A percentile compares a stretch with the other conserved stretches of the same genome.
phyloP scores from a whole-genome alignment of 2,329 filamentous ascomycete species.

The Exophiala dermatitidis region DNA sequence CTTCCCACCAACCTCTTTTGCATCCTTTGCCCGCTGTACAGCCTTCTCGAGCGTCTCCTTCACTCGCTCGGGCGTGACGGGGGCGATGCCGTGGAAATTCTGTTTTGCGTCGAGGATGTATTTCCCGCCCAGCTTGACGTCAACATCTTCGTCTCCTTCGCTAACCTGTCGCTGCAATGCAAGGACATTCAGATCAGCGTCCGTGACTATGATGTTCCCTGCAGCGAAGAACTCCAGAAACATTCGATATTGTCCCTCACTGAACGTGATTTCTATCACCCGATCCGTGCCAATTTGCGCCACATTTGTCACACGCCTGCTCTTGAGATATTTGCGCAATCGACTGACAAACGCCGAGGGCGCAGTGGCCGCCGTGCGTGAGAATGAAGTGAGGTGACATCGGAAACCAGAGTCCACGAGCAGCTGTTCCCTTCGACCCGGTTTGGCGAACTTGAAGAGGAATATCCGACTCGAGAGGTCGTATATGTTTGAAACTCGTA shows the following conservation, averaged over 20 bases:
- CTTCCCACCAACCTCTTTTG: slow-evolving; percentile 37
- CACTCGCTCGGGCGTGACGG: slow-evolving; percentile 66
- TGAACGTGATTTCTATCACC: slow-evolving; percentile 86
- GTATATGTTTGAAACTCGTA: slow-evolving; percentile 89
- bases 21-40: slow-evolving; percentile 36
- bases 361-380: slow-evolving; percentile 72
- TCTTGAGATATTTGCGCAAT: slow-evolving; percentile 81
- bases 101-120: slow-evolving; percentile 79
- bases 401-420: slow-evolving; percentile 93
- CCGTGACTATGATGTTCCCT: slow-evolving; percentile 89
- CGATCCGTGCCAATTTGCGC: slow-evolving; percentile 86
- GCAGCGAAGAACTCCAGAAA: slow-evolving; percentile 95
- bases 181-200: slow-evolving; percentile 73
- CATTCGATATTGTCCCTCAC: slow-evolving; percentile 77
- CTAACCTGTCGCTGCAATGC: slow-evolving; percentile 71
- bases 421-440: slow-evolving; percentile 79
- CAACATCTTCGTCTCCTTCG: slow-evolving; percentile 76
- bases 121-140: slow-evolving; percentile 65
- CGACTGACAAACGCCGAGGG: slow-evolving; percentile 80
- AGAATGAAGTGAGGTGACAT: slow-evolving; percentile 86
- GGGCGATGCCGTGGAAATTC: slow-evolving; percentile 70
- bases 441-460: slow-evolving; percentile 88
- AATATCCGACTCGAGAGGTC: slow-evolving; percentile 86
- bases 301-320: slow-evolving; percentile 71
- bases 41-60: slow-evolving; percentile 61